Conservation (phyloP, 768 basidiomycete species). For the Tulasnella sp. region DNA sequence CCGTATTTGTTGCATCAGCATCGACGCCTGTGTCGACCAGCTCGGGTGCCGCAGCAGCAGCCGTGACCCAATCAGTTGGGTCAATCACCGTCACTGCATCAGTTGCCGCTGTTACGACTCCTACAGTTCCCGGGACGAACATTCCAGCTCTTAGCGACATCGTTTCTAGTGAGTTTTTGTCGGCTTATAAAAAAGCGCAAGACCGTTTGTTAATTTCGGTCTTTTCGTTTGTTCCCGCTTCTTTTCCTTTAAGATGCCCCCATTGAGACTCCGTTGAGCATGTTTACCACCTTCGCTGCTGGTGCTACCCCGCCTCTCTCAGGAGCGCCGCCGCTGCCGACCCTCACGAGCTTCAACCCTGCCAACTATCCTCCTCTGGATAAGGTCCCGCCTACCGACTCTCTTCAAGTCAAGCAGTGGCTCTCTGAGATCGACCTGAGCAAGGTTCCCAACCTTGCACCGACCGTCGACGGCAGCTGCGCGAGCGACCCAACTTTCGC, state of each 20-base stretch:
- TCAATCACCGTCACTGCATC: too few relatives aligned
- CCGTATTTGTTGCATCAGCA: slow-evolving; percentile 22
- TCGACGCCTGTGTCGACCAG: slow-evolving; percentile 22
- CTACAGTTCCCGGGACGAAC: slow-evolving; percentile 30
- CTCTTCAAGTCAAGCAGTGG: slow-evolving; percentile 23
- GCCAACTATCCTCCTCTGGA: slow-evolving; percentile 18
- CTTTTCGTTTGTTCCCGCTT: not conserved
- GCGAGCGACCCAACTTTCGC: slow-evolving; percentile 38
- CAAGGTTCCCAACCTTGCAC: slow-evolving; percentile 53
- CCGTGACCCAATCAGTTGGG: too few relatives aligned
- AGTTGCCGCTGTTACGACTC: slow-evolving; percentile 5
- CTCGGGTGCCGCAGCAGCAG: not conserved
- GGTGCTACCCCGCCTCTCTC: slow-evolving; percentile 53
- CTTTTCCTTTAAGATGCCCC: slow-evolving; percentile 43
- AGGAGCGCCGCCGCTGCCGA: slow-evolving; percentile 58
- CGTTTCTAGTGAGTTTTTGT: slow-evolving; percentile 28
- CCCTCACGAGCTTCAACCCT: slow-evolving; percentile 20
- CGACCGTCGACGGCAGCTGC: slow-evolving; percentile 64
- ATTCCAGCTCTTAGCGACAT: slow-evolving; percentile 52
- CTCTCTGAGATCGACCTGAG: slow-evolving; percentile 50
- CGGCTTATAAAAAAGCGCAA: not conserved
- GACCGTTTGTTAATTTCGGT: not conserved
- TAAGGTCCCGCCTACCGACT: slow-evolving; percentile 23
- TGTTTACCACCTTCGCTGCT: slow-evolving; percentile 43
- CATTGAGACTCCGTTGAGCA: slow-evolving; percentile 37